Evolutionary conservation across 2,329 filamentous ascomycete species (phyloP).

Genomic region (Fusarium udum): DNA sequence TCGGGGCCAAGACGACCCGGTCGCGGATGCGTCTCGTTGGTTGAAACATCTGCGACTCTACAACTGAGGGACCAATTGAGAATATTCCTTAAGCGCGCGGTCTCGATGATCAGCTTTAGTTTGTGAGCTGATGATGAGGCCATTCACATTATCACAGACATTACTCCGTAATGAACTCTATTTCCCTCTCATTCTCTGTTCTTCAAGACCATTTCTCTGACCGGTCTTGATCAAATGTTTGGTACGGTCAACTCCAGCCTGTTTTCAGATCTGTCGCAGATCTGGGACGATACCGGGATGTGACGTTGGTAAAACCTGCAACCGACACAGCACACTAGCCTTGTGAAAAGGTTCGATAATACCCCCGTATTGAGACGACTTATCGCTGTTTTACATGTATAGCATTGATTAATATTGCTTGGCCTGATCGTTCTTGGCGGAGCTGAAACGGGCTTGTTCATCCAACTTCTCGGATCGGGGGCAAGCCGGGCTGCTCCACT

Average conservation of each 20-base stretch:
- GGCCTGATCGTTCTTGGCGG: background rate
- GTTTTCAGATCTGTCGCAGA: conserved; percentile 20
- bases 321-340: background rate
- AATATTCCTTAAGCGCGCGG: conserved; percentile 25
- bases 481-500: background rate
- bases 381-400: background rate
- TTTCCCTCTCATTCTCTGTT: background rate
- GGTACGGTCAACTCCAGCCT: background rate
- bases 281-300: conserved; percentile 12
- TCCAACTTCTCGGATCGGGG: background rate
- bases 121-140: conserved; percentile 14
- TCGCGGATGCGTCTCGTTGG: conserved; percentile 39
- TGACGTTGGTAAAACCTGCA: conserved; percentile 28
- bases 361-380: background rate
- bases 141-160: background rate
- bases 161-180: background rate
- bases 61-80: conserved; percentile 20
- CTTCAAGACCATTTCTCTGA: too few species aligned
- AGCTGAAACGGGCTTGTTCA: background rate
- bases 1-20: conserved; percentile 28
- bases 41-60: conserved; percentile 10
- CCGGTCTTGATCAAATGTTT: background rate
- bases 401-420: conserved; percentile 1
- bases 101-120: background rate
- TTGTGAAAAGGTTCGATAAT: background rate